Percentiles rank a stretch among this genome's conserved stretches.
These are phyloP conservation scores for Teunomyces cretensis DNA, from an alignment of 805 yeast species.

Conservation along the genomic window DNA sequence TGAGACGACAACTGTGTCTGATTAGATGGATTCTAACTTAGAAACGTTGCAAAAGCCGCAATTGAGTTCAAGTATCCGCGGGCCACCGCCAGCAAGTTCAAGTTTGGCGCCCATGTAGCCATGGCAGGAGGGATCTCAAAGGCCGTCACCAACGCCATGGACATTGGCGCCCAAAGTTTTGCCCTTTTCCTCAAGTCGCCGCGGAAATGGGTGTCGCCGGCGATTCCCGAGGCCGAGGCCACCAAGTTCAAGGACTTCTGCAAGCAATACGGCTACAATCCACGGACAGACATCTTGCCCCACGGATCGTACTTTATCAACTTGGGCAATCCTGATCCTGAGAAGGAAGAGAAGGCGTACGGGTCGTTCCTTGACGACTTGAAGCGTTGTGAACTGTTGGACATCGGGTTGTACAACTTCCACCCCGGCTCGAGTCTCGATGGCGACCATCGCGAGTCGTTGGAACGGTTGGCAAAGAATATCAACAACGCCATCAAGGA, in stretches of 20 bases:
- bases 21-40: not conserved
- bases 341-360: conserved; percentile 73
- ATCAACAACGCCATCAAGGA: conserved; percentile 75
- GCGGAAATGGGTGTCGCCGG: conserved; percentile 87
- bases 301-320: conserved; percentile 95
- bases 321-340: conserved; percentile 84
- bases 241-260: conserved; percentile 64
- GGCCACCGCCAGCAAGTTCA: conserved; percentile 44
- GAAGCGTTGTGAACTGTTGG: conserved; percentile 78
- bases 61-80: conserved; percentile 33
- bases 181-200: conserved; percentile 91
- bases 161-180: conserved; percentile 72
- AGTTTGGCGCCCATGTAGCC: conserved; percentile 89
- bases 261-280: conserved; percentile 61
- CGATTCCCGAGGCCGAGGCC: conserved; percentile 65
- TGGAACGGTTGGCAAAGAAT: conserved; percentile 69
- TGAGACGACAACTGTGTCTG: not conserved
- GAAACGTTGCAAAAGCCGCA: conserved; percentile 7
- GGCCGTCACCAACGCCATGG: conserved; percentile 58
- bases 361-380: conserved; percentile 83
- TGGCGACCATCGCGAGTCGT: conserved; percentile 60
- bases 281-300: conserved; percentile 79
- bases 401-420: conserved; percentile 83
- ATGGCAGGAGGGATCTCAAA: conserved; percentile 80
- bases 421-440: conserved; percentile 91